These are phyloP conservation scores for Jasminum sambac DNA, from an alignment of 257 asterid species.

Conservation along the genomic window DNA sequence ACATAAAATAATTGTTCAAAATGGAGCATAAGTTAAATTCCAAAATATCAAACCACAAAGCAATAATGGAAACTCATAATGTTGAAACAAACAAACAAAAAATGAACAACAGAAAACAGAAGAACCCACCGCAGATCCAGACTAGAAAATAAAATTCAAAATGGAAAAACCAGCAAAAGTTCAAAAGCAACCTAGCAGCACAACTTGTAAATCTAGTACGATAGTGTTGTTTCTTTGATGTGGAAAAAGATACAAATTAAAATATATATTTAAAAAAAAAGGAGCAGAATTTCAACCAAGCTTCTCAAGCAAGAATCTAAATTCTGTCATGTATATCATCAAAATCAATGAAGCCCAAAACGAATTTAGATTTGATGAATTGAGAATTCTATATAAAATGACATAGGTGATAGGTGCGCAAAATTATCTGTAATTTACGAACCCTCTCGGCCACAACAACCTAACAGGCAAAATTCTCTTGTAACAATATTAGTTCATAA, in stretches of 20 bases:
- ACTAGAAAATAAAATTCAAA: no score
- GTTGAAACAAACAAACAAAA: no score
- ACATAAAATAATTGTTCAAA: neutral
- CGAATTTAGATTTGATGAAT: constrained; percentile 11
- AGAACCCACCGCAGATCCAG: no score
- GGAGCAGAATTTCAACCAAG: constrained; percentile 6
- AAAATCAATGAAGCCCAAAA: constrained; percentile 1
- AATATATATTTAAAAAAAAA: no score
- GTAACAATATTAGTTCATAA: constrained; percentile 23
- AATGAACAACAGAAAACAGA: no score
- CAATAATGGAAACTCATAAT: no score
- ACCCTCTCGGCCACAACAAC: neutral
- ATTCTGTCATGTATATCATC: neutral
- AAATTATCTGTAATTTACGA: neutral
- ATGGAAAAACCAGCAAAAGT: neutral
- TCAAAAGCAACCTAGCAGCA: constrained; percentile 11
- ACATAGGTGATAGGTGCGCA: constrained; percentile 5
- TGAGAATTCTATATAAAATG: constrained; percentile 11
- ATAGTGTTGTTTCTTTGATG: constrained; percentile 7
- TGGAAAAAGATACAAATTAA: constrained; percentile 4
- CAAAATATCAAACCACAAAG: neutral
- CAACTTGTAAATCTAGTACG: neutral
- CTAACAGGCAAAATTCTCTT: neutral
- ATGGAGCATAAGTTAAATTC: no score
- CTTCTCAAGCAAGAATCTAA: constrained; percentile 2